A percentile compares a stretch with the other conserved stretches of the same genome.
Evolutionary conservation across 176 grass and related monocot genomes (phyloP).

Genomic region (Triticum dicoccoides): DNA sequence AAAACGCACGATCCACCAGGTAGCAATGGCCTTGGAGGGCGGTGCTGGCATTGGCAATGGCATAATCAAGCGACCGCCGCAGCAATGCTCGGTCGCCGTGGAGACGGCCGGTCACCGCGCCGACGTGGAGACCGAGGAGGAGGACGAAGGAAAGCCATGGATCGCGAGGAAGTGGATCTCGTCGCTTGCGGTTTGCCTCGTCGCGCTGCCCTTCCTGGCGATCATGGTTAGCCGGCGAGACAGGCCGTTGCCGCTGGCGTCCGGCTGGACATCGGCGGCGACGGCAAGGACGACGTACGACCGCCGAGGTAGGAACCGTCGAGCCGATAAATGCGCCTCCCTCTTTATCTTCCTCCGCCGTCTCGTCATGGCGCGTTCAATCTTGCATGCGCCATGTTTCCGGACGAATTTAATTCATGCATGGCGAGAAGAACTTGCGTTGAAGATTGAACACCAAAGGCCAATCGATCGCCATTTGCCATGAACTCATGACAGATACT

Average conservation of each 20-base stretch:
- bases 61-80: conserved; percentile 39
- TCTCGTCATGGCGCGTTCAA: not conserved
- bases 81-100: conserved; percentile 14
- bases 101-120: conserved; percentile 7
- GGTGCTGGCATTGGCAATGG: conserved; percentile 32
- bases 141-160: conserved; percentile 25
- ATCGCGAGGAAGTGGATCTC: conserved; percentile 25
- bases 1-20: conserved; percentile 27
- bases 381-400: not conserved
- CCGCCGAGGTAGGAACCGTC: conserved; percentile 14
- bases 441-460: not conserved
- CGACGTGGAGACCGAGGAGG: conserved; percentile 2
- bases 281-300: not conserved
- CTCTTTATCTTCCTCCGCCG: not conserved
- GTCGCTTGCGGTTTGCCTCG: conserved; percentile 25
- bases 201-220: conserved; percentile 28
- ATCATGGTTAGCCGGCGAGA: conserved; percentile 29
- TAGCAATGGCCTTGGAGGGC: conserved; percentile 36
- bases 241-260: not conserved
- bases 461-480: not conserved
- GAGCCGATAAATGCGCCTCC: not conserved
- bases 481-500: not conserved
- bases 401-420: not conserved
- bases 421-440: not conserved
- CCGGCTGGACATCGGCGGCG: not conserved